A percentile compares a stretch with the other conserved stretches of the same genome.
phyloP scores from a whole-genome alignment of 768 basidiomycete species.

The Amanita muscaria region DNA sequence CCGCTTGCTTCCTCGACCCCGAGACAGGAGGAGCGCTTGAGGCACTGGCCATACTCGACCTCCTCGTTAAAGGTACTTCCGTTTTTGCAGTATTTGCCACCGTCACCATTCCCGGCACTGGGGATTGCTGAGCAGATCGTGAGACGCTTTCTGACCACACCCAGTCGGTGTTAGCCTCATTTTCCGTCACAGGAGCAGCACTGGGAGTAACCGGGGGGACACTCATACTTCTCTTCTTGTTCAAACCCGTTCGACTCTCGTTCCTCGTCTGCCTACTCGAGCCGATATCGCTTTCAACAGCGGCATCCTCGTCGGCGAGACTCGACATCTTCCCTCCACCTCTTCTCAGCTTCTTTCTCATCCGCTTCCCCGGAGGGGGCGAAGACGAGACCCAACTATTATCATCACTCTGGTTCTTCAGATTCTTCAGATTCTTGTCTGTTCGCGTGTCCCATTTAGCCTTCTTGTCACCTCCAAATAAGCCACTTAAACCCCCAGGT shows the following conservation, averaged over 20 bases:
- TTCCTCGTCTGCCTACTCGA: neutral
- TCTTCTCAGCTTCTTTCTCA: slow-evolving; percentile 2
- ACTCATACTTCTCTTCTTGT: slow-evolving; percentile 8
- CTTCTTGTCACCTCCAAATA: slow-evolving; percentile 8
- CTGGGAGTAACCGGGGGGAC: slow-evolving; percentile 10
- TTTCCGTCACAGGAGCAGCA: neutral
- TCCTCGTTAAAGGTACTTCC: slow-evolving; percentile 17
- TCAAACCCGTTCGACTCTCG: slow-evolving; percentile 10
- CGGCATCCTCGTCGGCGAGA: neutral
- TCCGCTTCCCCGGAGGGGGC: neutral
- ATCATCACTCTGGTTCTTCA: neutral
- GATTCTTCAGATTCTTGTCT: slow-evolving; percentile 17
- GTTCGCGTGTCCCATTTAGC: slow-evolving; percentile 13
- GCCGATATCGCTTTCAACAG: neutral
- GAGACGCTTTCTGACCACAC: too few species aligned
- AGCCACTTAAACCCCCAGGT: neutral
- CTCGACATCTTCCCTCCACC: neutral
- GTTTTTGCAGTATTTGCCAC: too few species aligned
- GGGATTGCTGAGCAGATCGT: too few species aligned
- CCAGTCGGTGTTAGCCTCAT: too few species aligned
- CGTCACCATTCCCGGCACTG: too few species aligned
- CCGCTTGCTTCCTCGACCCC: slow-evolving; percentile 9
- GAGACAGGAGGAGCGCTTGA: slow-evolving; percentile 19
- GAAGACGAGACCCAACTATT: neutral
- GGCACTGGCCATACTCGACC: slow-evolving; percentile 24